These are phyloP conservation scores for Saccharomycopsis hybrid DNA, from an alignment of 1,139 yeast species.

Conservation along the genomic window DNA sequence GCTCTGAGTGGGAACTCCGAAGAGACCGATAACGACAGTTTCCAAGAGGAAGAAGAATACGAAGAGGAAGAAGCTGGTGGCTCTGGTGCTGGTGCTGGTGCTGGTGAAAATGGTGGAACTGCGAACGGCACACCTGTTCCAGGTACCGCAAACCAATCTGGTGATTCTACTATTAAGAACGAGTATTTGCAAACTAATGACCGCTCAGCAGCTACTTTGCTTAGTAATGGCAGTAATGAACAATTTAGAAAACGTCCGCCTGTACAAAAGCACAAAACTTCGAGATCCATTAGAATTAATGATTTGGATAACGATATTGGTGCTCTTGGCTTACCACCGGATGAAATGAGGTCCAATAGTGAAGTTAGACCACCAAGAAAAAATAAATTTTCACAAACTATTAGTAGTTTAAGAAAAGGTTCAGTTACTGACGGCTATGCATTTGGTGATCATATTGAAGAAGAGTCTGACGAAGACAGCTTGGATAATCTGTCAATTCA, in stretches of 20 bases:
- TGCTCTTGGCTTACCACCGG: conserved; percentile 36
- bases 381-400: conserved; percentile 5
- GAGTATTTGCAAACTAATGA: not conserved
- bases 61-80: not conserved
- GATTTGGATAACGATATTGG: conserved; percentile 28
- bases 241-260: not conserved
- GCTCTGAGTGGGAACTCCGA: not conserved
- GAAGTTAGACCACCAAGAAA: conserved; percentile 7
- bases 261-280: conserved; percentile 9
- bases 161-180: not conserved
- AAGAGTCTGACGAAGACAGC: not conserved
- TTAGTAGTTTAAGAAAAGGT: conserved; percentile 5
- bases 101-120: not conserved
- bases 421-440: not conserved
- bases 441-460: not conserved
- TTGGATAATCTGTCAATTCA: not conserved
- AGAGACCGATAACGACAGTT: conserved; percentile 1
- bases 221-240: too few relatives aligned
- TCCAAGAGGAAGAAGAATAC: conserved; percentile 2
- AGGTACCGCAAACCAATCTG: not conserved
- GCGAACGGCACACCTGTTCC: not conserved
- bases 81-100: not conserved
- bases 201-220: too few relatives aligned
- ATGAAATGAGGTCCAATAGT: conserved; percentile 19
- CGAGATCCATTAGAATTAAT: conserved; percentile 19